A percentile compares a stretch with the other conserved stretches of the same genome.
These are phyloP conservation scores for Schizochytrium sp. DNA, from an alignment of 108 stramenopile genomes.

Conservation along the genomic window DNA sequence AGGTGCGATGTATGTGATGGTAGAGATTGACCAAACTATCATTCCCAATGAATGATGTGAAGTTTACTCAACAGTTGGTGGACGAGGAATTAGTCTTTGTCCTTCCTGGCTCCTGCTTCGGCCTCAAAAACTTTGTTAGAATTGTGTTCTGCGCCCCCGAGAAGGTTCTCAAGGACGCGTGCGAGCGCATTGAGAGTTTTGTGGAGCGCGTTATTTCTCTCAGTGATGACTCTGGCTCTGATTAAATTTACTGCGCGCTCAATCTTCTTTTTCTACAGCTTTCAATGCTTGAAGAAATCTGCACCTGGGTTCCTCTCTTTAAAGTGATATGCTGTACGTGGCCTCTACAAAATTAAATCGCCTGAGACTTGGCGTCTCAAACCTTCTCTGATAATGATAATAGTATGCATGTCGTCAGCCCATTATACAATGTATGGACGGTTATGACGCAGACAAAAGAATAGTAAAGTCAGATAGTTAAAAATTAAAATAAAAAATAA, in stretches of 20 bases:
- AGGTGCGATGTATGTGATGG: slow-evolving; percentile 92
- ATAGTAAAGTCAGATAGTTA: too few species aligned
- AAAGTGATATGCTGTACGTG: too few species aligned
- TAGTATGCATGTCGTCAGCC: too few species aligned
- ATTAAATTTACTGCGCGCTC: background rate
- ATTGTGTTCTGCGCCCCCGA: slow-evolving; percentile 86
- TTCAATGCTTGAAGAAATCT: background rate
- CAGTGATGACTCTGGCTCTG: background rate
- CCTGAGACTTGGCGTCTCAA: too few species aligned
- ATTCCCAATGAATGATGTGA: slow-evolving; percentile 75
- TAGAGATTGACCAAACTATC: slow-evolving; percentile 76
- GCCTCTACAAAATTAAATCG: too few species aligned
- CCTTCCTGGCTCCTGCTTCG: slow-evolving; percentile 89
- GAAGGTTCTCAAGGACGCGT: slow-evolving; percentile 74
- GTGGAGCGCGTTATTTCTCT: background rate
- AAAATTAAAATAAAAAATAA: too few species aligned
- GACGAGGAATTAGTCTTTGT: slow-evolving; percentile 91
- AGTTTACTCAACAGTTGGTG: slow-evolving; percentile 81
- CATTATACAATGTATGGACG: too few species aligned
- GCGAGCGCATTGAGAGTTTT: slow-evolving; percentile 79
- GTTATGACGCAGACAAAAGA: too few species aligned
- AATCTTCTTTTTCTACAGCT: background rate
- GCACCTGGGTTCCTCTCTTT: too few species aligned
- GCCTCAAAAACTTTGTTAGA: slow-evolving; percentile 79
- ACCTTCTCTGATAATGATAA: too few species aligned